These are phyloP conservation scores for Eucalyptus cladocalyx DNA, from an alignment of 345 rosid genomes.

Conservation along the genomic window DNA sequence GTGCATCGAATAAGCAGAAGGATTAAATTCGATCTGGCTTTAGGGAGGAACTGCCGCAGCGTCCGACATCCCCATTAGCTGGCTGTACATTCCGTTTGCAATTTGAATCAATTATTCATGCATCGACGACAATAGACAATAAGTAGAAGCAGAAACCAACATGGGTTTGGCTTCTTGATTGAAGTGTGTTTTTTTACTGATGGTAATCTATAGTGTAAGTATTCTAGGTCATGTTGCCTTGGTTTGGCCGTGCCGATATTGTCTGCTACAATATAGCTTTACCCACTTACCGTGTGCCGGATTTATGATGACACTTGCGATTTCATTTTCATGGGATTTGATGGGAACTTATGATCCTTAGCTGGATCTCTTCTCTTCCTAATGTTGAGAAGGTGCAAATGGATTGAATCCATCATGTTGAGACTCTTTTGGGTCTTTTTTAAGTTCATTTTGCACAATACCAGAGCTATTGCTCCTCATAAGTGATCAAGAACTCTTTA, in stretches of 20 bases:
- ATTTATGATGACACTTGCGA: background rate
- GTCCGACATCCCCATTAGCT: background rate
- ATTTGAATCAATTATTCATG: background rate
- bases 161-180: background rate
- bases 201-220: background rate
- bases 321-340: background rate
- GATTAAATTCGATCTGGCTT: background rate
- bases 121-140: background rate
- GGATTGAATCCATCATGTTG: background rate
- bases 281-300: background rate
- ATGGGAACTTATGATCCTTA: background rate
- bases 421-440: background rate
- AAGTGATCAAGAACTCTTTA: background rate
- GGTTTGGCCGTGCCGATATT: background rate
- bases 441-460: background rate
- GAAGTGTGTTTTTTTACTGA: background rate
- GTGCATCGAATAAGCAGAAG: conserved; percentile 31
- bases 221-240: background rate
- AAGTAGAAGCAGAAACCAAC: background rate
- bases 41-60: background rate
- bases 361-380: background rate
- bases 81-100: background rate
- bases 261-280: background rate
- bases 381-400: background rate
- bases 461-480: background rate